These are phyloP conservation scores for Xylariaceae sp. DNA, from an alignment of 2,329 filamentous ascomycete species.

Conservation along the genomic window DNA sequence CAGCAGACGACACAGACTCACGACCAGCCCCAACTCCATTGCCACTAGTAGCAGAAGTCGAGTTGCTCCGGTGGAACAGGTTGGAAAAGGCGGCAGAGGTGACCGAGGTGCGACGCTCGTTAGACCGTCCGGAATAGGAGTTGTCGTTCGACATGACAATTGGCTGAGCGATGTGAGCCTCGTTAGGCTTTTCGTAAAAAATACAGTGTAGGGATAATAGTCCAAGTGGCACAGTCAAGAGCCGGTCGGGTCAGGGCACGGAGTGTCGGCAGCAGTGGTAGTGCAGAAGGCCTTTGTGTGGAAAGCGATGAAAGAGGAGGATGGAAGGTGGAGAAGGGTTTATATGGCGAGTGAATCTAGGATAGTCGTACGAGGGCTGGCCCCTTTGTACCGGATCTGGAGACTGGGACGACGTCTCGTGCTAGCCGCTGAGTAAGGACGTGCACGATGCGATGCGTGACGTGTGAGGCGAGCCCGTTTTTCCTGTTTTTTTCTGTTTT, in stretches of 20 bases:
- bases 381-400: background rate
- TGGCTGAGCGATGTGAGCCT: background rate
- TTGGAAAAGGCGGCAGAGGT: constrained; percentile 52
- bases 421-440: constrained; percentile 11
- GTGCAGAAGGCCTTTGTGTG: constrained; percentile 9
- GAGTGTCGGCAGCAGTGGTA: background rate
- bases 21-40: constrained; percentile 21
- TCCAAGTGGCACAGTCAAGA: constrained; percentile 2
- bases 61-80: constrained; percentile 54
- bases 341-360: constrained; percentile 1
- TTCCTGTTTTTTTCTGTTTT: background rate
- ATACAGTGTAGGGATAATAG: background rate
- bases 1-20: constrained; percentile 24
- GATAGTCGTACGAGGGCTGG: too few relatives aligned
- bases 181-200: background rate
- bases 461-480: constrained; percentile 5
- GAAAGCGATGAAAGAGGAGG: constrained; percentile 7
- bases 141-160: constrained; percentile 32
- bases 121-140: constrained; percentile 22
- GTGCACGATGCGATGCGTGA: constrained; percentile 7
- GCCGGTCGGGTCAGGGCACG: background rate
- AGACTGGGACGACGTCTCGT: constrained; percentile 16
- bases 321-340: background rate
- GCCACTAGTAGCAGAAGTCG: constrained; percentile 37
- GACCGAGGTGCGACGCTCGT: constrained; percentile 50